These are phyloP conservation scores for Pichia gijzeniarum DNA, from an alignment of 805 yeast species.

Conservation along the genomic window DNA sequence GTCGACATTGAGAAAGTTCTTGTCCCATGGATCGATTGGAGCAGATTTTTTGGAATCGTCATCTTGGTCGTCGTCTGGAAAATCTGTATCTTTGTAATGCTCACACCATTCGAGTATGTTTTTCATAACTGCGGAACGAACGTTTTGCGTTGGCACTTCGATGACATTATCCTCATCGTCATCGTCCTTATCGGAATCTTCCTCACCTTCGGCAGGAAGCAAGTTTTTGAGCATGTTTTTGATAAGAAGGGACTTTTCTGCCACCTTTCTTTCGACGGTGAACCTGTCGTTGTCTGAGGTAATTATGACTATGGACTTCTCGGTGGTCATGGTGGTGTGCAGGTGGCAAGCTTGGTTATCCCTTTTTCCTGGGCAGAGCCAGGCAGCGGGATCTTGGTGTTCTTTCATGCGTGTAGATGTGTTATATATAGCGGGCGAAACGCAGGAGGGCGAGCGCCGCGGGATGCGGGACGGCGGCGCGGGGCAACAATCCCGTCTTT, in stretches of 20 bases:
- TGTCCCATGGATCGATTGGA: constrained; percentile 94
- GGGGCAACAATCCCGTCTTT: too few relatives aligned
- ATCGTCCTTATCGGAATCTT: constrained; percentile 32
- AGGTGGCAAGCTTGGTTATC: neutral
- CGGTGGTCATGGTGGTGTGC: constrained; percentile 15
- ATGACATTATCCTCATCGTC: constrained; percentile 34
- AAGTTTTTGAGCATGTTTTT: constrained; percentile 82
- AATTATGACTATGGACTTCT: constrained; percentile 36
- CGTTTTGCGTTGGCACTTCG: constrained; percentile 87
- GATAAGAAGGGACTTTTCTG: constrained; percentile 78
- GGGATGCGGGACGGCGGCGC: too few relatives aligned
- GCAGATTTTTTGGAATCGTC: constrained; percentile 82
- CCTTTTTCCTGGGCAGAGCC: too few relatives aligned
- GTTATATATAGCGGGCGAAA: too few relatives aligned
- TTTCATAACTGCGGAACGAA: constrained; percentile 76
- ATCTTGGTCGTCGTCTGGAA: constrained; percentile 73
- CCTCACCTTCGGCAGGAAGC: constrained; percentile 31
- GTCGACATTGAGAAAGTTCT: constrained; percentile 87
- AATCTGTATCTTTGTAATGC: constrained; percentile 76
- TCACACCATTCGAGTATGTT: constrained; percentile 96
- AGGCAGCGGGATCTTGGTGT: too few relatives aligned
- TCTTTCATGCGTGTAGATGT: too few relatives aligned
- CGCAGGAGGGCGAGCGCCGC: too few relatives aligned
- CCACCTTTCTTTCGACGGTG: constrained; percentile 72
- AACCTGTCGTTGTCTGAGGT: constrained; percentile 80